Conservation (phyloP, 108 stramenopile genomes). For the Fistulifera pelliculosa region DNA sequence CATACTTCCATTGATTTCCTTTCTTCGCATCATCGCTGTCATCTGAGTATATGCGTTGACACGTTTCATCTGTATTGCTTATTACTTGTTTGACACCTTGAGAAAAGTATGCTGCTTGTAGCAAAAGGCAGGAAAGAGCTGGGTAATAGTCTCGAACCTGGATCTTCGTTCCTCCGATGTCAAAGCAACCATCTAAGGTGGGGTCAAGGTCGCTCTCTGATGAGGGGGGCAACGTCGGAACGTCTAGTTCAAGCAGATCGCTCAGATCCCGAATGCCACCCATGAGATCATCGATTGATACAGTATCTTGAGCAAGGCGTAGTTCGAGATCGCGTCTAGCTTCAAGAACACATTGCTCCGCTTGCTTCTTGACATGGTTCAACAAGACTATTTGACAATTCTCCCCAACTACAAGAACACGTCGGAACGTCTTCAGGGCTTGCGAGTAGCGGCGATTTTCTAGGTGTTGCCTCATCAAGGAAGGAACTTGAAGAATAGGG, state of each 20-base stretch:
- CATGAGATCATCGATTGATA: slow-evolving; percentile 46
- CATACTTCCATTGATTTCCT: slow-evolving; percentile 82
- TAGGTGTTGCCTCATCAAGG: slow-evolving; percentile 79
- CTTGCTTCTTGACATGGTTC: slow-evolving; percentile 65
- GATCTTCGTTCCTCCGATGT: slow-evolving; percentile 54
- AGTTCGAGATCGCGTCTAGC: slow-evolving; percentile 68
- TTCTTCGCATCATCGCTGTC: slow-evolving; percentile 35
- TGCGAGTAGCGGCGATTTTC: slow-evolving; percentile 76
- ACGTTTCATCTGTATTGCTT: slow-evolving; percentile 40
- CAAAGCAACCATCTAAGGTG: slow-evolving; percentile 4
- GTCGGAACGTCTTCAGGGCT: slow-evolving; percentile 81
- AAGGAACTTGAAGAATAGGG: slow-evolving; percentile 70
- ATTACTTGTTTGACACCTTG: slow-evolving; percentile 51
- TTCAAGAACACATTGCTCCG: slow-evolving; percentile 72
- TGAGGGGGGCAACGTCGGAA: slow-evolving; percentile 16
- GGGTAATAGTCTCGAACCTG: slow-evolving; percentile 70
- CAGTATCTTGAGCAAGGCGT: slow-evolving; percentile 65
- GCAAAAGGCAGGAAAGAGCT: slow-evolving; percentile 64
- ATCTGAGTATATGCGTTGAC: slow-evolving; percentile 50
- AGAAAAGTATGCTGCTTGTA: slow-evolving; percentile 75
- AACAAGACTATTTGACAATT: slow-evolving; percentile 69
- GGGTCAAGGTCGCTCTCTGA: slow-evolving; percentile 19
- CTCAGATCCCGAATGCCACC: slow-evolving; percentile 78
- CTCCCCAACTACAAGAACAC: slow-evolving; percentile 70
- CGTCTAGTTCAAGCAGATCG: slow-evolving; percentile 69